Percentiles rank a stretch among this genome's conserved stretches.
phyloP scores from a whole-genome alignment of 2,329 filamentous ascomycete genomes.

The Fusarium equiseti region DNA sequence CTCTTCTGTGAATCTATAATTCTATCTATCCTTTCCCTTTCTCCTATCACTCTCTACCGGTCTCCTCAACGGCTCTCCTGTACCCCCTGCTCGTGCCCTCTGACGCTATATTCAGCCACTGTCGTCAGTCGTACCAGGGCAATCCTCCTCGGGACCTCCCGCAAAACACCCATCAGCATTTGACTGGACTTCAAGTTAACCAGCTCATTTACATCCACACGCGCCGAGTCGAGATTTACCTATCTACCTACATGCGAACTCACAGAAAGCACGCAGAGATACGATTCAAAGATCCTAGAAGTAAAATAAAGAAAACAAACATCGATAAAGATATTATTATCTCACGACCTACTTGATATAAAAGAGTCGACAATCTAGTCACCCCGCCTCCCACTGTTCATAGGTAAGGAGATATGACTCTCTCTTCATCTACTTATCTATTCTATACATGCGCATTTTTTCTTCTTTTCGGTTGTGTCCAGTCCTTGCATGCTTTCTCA shows the following conservation, averaged over 20 bases:
- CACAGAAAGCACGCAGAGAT: not conserved
- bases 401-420: not conserved
- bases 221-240: slow-evolving; percentile 12
- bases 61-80: slow-evolving; percentile 3
- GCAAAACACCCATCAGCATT: slow-evolving; percentile 34
- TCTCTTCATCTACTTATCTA: not conserved
- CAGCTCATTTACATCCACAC: slow-evolving; percentile 14
- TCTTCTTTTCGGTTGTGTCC: not conserved
- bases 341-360: not conserved
- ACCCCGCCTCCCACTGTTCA: not conserved
- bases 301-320: not conserved
- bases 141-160: slow-evolving; percentile 46
- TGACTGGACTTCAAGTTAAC: not conserved
- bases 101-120: slow-evolving; percentile 46
- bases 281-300: not conserved
- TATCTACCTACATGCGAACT: not conserved
- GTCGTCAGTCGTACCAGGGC: slow-evolving; percentile 47
- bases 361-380: not conserved
- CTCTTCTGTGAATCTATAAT: not conserved
- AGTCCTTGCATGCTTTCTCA: not conserved
- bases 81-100: slow-evolving; percentile 31
- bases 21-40: not conserved
- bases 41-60: not conserved
- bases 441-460: not conserved
- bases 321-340: not conserved